Conservation (phyloP, 371 early-diverging fungal genomes). For the Mucor saturninus region DNA sequence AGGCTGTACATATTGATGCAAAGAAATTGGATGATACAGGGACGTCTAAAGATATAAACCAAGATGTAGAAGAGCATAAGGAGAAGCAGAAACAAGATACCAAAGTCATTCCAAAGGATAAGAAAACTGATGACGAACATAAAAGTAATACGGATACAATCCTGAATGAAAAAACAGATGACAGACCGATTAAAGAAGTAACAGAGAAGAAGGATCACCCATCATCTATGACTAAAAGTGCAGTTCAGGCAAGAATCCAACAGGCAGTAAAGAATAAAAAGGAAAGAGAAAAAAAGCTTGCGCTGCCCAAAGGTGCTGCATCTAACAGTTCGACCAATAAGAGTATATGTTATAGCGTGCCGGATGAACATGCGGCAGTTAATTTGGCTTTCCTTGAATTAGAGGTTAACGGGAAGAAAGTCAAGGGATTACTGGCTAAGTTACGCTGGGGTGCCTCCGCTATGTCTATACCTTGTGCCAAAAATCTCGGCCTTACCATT, state of each 20-base stretch:
- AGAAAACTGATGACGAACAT: not conserved
- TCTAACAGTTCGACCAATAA: not conserved
- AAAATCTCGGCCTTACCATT: constrained; percentile 17
- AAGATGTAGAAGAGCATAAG: no score
- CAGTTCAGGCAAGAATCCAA: constrained; percentile 2
- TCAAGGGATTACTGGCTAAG: constrained; percentile 31
- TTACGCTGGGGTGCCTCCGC: constrained; percentile 36
- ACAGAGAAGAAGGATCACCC: not conserved
- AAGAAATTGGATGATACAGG: no score
- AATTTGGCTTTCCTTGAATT: constrained; percentile 33
- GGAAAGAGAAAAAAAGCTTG: constrained; percentile 1
- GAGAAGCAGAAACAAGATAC: no score
- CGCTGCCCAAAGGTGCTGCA: not conserved
- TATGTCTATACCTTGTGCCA: constrained; percentile 27
- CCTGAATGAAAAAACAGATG: not conserved
- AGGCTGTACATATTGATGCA: no score
- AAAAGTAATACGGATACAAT: not conserved
- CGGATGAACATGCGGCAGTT: constrained; percentile 20
- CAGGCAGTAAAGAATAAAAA: constrained; percentile 11
- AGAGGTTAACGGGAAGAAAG: constrained; percentile 19
- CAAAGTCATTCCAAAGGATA: not conserved
- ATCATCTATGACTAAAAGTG: constrained; percentile 1
- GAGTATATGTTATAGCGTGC: constrained; percentile 23
- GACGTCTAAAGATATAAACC: no score
- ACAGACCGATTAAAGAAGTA: not conserved